Evolutionary conservation across 1,284 basidiomycete species (phyloP), one percentile per base, ranked within the genome.

Genomic region (Pisolithus thermaeus): DNA sequence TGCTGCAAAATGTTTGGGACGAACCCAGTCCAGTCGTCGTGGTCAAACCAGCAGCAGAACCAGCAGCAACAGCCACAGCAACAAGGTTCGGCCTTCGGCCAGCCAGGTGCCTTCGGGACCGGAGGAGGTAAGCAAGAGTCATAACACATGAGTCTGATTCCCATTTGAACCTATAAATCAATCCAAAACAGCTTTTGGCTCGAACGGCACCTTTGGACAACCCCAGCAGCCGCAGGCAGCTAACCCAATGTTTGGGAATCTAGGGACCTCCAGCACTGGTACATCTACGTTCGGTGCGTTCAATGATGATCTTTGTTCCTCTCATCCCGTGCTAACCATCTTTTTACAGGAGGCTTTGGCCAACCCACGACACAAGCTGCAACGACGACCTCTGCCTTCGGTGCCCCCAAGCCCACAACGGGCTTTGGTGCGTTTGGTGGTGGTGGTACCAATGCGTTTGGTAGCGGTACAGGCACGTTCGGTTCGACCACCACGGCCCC

Each of bases 211-310:
- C 43, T 79, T 79, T 64, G 71, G 73, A 53, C 73, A 77, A 63
- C 68, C 70, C 57, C 69, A 70, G 52, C 76, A 74, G 56, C 73
- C 73, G 53, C 78, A 74, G 58, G 81, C 83, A 62, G 76, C 79
- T 2, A 90, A 91, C 58, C 84, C 89, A 41, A 88, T 89, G 83
- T 90, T 89, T 66, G 87, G 87, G 52, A 79, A 76, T 59, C 62
- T 83, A 47, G 72, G 70, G 46, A 66, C 65, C 46, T 70, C 69
- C 35, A 70, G 61, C 46, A 61, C 70, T 3, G 70, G 70, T 12
- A 64, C 72, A 25, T 62, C 78, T 51, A 75, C 75, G 53, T 89
- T 89, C 69, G 83, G 87, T 87, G 61, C 58, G 78, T 68, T 59
- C 63, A 55, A 20, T 20, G 18, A 20, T 20, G 52, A 56, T 53